Conservation (phyloP, 2,329 filamentous ascomycete species). For the Lithohypha guttulata region DNA sequence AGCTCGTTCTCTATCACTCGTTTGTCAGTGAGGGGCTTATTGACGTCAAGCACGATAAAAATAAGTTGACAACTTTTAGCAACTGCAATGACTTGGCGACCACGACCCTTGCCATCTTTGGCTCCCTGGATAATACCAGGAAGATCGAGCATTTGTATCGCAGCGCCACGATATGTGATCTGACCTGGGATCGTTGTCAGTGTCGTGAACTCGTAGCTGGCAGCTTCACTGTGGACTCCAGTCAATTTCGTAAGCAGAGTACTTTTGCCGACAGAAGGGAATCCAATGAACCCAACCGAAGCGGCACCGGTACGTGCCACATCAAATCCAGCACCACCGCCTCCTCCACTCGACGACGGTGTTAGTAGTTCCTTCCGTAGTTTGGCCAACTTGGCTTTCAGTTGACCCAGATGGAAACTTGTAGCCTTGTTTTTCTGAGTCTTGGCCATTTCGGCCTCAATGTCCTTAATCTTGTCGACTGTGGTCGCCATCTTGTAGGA, state of each 20-base stretch:
- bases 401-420: slow-evolving; percentile 80
- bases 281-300: slow-evolving; percentile 94
- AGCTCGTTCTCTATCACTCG: slow-evolving; percentile 87
- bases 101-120: slow-evolving; percentile 94
- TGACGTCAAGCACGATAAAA: slow-evolving; percentile 96
- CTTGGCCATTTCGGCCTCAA: slow-evolving; percentile 94
- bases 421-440: slow-evolving; percentile 98
- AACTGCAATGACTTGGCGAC: slow-evolving; percentile 95
- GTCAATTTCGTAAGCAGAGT: slow-evolving; percentile 92
- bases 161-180: slow-evolving; percentile 91
- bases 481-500: slow-evolving; percentile 94
- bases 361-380: slow-evolving; percentile 92
- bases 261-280: slow-evolving; percentile 96
- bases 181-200: slow-evolving; percentile 95
- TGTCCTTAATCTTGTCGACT: slow-evolving; percentile 97
- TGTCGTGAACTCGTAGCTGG: slow-evolving; percentile 97
- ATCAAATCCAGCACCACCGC: slow-evolving; percentile 84
- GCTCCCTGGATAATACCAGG: slow-evolving; percentile 98
- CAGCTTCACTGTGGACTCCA: slow-evolving; percentile 92
- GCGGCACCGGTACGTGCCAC: slow-evolving; percentile 95
- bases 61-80: slow-evolving; percentile 98
- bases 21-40: slow-evolving; percentile 96
- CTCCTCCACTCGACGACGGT: slow-evolving; percentile 66
- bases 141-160: slow-evolving; percentile 95
- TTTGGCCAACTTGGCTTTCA: slow-evolving; percentile 97